Evolutionary conservation across 208 protist species (phyloP).

Genomic region (Trypanosoma mega): DNA sequence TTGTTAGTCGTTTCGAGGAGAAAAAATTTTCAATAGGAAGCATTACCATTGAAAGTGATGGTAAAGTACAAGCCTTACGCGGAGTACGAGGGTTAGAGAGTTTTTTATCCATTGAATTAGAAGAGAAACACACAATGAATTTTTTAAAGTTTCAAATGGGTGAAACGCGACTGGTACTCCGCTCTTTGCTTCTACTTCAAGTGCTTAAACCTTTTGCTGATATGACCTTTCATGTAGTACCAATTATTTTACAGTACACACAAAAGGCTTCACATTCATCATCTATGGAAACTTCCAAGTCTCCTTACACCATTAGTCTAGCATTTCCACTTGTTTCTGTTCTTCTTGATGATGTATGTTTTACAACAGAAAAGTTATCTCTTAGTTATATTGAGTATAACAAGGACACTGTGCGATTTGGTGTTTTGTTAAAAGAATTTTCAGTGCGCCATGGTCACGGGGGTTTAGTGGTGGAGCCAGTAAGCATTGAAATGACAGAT

Average conservation of each 20-base stretch:
- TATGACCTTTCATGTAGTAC: conserved; percentile 14
- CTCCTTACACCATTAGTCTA: conserved; percentile 23
- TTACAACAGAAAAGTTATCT: conserved; percentile 23
- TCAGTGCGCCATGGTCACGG: conserved; percentile 22
- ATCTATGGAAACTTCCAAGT: not conserved
- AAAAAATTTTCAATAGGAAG: conserved; percentile 19
- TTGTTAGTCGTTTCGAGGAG: conserved; percentile 25
- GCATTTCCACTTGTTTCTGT: conserved; percentile 22
- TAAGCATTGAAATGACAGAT: conserved; percentile 23
- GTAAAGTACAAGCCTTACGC: conserved; percentile 6
- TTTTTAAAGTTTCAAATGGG: conserved; percentile 23
- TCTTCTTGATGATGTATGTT: conserved; percentile 25
- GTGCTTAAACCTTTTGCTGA: conserved; percentile 14
- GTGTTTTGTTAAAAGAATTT: conserved; percentile 30
- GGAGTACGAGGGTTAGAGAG: conserved; percentile 2
- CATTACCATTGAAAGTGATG: conserved; percentile 6
- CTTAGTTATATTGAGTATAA: conserved; percentile 12
- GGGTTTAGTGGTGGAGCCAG: conserved; percentile 17
- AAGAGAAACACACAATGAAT: conserved; percentile 5
- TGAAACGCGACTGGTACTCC: conserved; percentile 7
- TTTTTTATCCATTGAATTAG: conserved; percentile 15
- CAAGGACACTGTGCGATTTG: not conserved
- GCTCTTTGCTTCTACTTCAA: conserved; percentile 10
- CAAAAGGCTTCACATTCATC: not conserved
- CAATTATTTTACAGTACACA: not conserved